A percentile compares a stretch with the other conserved stretches of the same genome.
phyloP scores from a whole-genome alignment of 2,329 filamentous ascomycete genomes.

The Pezicula carpinea region DNA sequence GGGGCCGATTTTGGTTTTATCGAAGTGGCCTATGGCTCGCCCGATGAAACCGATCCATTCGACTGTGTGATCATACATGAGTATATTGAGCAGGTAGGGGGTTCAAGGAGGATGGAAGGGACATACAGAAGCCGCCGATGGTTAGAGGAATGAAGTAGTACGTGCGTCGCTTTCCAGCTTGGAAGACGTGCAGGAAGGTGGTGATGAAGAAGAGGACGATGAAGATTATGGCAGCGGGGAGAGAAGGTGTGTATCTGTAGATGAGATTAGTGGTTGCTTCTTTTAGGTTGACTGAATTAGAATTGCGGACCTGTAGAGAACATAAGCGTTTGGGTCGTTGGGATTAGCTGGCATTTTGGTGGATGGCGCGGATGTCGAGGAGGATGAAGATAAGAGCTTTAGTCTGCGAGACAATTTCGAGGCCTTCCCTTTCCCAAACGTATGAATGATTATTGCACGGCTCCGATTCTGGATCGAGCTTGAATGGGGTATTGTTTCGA shows the following conservation, averaged over 20 bases:
- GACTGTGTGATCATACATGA: slow-evolving; percentile 25
- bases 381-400: no score
- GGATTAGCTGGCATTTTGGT: slow-evolving; percentile 7
- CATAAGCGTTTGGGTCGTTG: slow-evolving; percentile 28
- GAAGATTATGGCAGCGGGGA: slow-evolving; percentile 37
- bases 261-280: slow-evolving; percentile 27
- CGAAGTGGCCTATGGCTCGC: slow-evolving; percentile 19
- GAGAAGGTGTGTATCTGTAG: slow-evolving; percentile 41
- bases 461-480: not conserved
- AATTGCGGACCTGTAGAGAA: slow-evolving; percentile 13
- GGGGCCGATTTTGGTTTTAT: slow-evolving; percentile 18
- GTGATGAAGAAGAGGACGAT: slow-evolving; percentile 28
- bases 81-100: slow-evolving; percentile 20
- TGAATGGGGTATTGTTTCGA: not conserved
- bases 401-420: no score
- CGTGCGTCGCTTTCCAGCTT: slow-evolving; percentile 22
- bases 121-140: slow-evolving; percentile 41
- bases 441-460: not conserved
- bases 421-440: no score
- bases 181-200: slow-evolving; percentile 27
- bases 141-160: slow-evolving; percentile 40
- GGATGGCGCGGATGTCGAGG: no score
- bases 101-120: slow-evolving; percentile 8
- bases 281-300: no score
- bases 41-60: slow-evolving; percentile 32